Evolutionary conservation across 805 yeast genomes (phyloP).

Genomic region (Hanseniaspora meyeri): DNA sequence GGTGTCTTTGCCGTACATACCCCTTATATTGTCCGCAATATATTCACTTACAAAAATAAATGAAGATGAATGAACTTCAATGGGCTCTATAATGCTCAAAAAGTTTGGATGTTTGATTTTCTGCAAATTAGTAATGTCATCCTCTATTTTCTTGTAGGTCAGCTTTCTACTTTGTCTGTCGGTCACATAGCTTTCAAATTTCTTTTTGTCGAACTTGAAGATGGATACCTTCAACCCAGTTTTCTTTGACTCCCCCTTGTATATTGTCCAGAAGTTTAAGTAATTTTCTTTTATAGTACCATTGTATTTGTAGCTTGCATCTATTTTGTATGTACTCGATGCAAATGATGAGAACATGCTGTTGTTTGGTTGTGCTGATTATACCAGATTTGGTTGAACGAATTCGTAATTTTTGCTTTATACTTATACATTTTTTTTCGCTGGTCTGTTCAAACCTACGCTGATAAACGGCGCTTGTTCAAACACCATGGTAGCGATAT

Average conservation of each 20-base stretch:
- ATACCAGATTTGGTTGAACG: too few relatives aligned
- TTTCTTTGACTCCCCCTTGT: conserved; percentile 65
- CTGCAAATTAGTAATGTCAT: conserved; percentile 59
- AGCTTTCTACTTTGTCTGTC: conserved; percentile 43
- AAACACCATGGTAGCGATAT: too few relatives aligned
- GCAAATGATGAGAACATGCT: conserved; percentile 12
- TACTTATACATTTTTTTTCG: neutral
- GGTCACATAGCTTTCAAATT: conserved; percentile 45
- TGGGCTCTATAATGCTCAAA: conserved; percentile 69
- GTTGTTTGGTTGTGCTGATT: neutral
- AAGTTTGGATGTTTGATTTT: conserved; percentile 84
- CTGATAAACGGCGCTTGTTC: too few relatives aligned
- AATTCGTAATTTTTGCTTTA: neutral
- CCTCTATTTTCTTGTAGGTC: conserved; percentile 55
- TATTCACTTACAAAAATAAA: conserved; percentile 78
- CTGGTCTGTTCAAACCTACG: too few relatives aligned
- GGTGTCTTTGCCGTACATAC: conserved; percentile 18
- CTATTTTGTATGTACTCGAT: conserved; percentile 7
- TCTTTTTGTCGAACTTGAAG: conserved; percentile 73
- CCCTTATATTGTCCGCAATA: conserved; percentile 42
- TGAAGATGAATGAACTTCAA: conserved; percentile 72
- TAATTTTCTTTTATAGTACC: neutral
- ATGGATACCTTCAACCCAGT: conserved; percentile 41
- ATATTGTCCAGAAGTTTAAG: conserved; percentile 67
- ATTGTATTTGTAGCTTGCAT: neutral